Evolutionary conservation across 805 yeast genomes (phyloP).

Genomic region (Candida quercuum): DNA sequence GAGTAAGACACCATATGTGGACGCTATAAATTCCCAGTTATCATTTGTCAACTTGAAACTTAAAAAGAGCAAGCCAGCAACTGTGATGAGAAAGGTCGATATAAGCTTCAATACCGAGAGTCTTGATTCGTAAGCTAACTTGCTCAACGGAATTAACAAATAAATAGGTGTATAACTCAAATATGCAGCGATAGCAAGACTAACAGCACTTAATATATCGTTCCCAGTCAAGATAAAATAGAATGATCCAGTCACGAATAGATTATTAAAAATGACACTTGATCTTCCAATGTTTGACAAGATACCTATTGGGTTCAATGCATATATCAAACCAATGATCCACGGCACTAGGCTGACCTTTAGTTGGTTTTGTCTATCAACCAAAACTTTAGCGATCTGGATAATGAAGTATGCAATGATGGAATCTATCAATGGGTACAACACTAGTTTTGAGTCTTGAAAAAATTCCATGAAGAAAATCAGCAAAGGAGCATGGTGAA

Average conservation of each 20-base stretch:
- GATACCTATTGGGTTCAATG: conserved; percentile 77
- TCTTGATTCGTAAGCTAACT: conserved; percentile 14
- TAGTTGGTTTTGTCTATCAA: conserved; percentile 9
- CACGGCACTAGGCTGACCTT: conserved; percentile 27
- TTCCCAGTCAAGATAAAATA: conserved; percentile 38
- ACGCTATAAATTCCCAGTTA: conserved; percentile 39
- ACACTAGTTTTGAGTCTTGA: conserved; percentile 22
- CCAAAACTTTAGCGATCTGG: conserved; percentile 35
- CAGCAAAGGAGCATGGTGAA: conserved; percentile 79
- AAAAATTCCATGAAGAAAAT: conserved; percentile 40
- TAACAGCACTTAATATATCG: conserved; percentile 38
- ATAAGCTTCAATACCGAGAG: conserved; percentile 23
- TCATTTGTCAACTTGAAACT: conserved; percentile 37
- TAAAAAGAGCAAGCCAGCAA: conserved; percentile 26
- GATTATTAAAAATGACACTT: conserved; percentile 54
- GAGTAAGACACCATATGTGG: conserved; percentile 54
- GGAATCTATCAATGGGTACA: conserved; percentile 59
- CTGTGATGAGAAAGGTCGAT: conserved; percentile 21
- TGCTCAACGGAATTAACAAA: conserved; percentile 53
- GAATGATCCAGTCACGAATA: conserved; percentile 45
- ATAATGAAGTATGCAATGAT: conserved; percentile 51
- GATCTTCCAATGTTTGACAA: conserved; percentile 66
- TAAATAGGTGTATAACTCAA: conserved; percentile 58
- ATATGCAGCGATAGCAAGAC: conserved; percentile 59
- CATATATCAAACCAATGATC: conserved; percentile 56